A percentile compares a stretch with the other conserved stretches of the same genome.
These are phyloP conservation scores for Coprinopsis sp. DNA, from an alignment of 768 basidiomycete species.

Conservation along the genomic window DNA sequence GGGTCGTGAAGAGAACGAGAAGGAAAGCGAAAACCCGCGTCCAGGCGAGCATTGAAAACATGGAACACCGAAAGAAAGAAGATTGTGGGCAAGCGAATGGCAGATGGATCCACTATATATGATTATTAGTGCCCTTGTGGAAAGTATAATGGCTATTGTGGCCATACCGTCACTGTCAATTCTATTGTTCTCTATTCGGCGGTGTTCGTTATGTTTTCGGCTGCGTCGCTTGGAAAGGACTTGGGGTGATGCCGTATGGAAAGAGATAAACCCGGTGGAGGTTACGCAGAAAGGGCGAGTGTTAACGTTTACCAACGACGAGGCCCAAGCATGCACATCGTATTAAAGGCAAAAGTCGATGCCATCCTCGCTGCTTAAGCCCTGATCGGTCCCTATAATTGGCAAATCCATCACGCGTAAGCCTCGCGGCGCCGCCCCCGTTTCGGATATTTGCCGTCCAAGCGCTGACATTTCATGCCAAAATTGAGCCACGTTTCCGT, in stretches of 20 bases:
- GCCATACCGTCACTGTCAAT: slow-evolving; percentile 6
- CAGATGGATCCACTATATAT: not conserved
- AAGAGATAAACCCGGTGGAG: not conserved
- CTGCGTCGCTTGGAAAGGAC: not conserved
- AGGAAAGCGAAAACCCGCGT: slow-evolving; percentile 54
- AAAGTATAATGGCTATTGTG: slow-evolving; percentile 5
- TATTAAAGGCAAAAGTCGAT: no score
- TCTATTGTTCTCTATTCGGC: slow-evolving; percentile 10
- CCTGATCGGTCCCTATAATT: no score
- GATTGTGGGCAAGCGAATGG: not conserved
- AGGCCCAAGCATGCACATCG: no score
- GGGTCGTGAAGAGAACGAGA: slow-evolving; percentile 30
- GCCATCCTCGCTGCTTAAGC: no score
- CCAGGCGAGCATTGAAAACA: slow-evolving; percentile 72
- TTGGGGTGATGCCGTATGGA: not conserved
- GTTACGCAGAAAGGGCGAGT: not conserved
- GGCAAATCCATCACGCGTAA: no score
- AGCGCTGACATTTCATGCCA: no score
- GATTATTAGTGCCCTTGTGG: not conserved
- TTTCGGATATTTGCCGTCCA: no score
- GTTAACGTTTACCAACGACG: not conserved
- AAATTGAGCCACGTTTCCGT: no score
- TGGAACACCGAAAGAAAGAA: slow-evolving; percentile 29
- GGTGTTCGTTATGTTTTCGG: not conserved
- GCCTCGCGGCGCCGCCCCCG: no score